A percentile compares a stretch with the other conserved stretches of the same genome.
Evolutionary conservation across 306 rosid species (phyloP).

Genomic region (Rubus idaeus): DNA sequence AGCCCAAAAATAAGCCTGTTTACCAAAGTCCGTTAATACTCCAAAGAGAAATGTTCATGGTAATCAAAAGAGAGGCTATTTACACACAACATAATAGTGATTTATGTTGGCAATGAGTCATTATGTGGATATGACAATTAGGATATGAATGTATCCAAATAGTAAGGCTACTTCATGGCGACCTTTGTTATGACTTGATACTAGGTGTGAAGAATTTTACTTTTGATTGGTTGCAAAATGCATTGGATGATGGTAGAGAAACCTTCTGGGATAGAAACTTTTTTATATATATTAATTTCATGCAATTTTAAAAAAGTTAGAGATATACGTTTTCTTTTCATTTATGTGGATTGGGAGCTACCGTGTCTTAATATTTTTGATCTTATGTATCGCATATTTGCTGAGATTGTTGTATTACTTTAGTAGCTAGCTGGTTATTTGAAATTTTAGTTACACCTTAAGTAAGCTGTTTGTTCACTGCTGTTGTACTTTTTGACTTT

Average conservation of each 20-base stretch:
- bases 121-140: not conserved
- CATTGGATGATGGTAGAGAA: not conserved
- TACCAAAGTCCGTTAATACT: not conserved
- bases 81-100: not conserved
- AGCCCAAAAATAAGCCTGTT: not conserved
- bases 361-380: not conserved
- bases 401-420: not conserved
- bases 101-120: not conserved
- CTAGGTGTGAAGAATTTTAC: not conserved
- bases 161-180: not conserved
- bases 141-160: not conserved
- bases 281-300: not conserved
- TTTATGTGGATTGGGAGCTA: not conserved
- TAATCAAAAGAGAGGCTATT: not conserved
- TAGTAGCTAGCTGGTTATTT: not conserved
- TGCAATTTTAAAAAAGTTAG: not conserved
- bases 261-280: not conserved
- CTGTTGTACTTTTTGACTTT: not conserved
- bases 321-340: not conserved
- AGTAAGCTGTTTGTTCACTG: not conserved
- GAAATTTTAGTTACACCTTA: not conserved
- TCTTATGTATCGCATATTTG: not conserved
- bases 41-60: not conserved
- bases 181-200: not conserved
- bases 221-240: not conserved